Evolutionary conservation across 331 rosid genomes (phyloP).

Genomic region (Quercus phellos): DNA sequence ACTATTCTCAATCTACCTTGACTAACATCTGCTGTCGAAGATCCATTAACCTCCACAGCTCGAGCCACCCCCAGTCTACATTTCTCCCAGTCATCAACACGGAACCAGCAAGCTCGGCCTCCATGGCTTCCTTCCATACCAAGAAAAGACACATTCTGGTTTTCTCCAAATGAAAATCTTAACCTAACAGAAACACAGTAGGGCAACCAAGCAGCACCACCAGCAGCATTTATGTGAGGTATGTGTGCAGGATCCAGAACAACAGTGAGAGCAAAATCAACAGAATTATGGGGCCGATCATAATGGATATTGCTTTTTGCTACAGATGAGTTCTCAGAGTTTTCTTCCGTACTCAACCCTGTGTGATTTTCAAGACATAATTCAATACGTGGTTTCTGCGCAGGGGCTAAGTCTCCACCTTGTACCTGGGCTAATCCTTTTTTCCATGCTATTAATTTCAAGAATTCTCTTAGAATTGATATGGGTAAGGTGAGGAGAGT

Average conservation of each 20-base stretch:
- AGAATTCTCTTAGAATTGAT: conserved; percentile 85
- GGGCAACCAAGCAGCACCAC: conserved; percentile 99
- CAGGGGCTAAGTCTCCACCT: conserved; percentile 83
- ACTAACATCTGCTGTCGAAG: conserved; percentile 57
- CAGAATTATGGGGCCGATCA: conserved; percentile 76
- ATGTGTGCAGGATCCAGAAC: conserved; percentile 95
- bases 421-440: conserved; percentile 81
- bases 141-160: conserved; percentile 61
- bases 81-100: conserved; percentile 90
- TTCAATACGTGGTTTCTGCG: conserved; percentile 90
- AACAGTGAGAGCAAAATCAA: conserved; percentile 90
- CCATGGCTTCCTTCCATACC: conserved; percentile 99
- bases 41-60: conserved; percentile 60
- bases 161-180: conserved; percentile 83
- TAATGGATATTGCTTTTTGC: conserved; percentile 94
- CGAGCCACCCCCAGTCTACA: conserved; percentile 74
- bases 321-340: conserved; percentile 49
- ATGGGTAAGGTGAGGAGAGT: conserved; percentile 95
- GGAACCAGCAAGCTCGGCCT: conserved; percentile 92
- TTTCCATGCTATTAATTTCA: conserved; percentile 96
- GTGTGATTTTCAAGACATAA: conserved; percentile 95
- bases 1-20: conserved; percentile 92
- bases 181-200: conserved; percentile 90
- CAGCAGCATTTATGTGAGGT: conserved; percentile 88
- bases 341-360: conserved; percentile 57